Conservation (phyloP, 768 basidiomycete species). For the Holtermanniella nyarrowii region DNA sequence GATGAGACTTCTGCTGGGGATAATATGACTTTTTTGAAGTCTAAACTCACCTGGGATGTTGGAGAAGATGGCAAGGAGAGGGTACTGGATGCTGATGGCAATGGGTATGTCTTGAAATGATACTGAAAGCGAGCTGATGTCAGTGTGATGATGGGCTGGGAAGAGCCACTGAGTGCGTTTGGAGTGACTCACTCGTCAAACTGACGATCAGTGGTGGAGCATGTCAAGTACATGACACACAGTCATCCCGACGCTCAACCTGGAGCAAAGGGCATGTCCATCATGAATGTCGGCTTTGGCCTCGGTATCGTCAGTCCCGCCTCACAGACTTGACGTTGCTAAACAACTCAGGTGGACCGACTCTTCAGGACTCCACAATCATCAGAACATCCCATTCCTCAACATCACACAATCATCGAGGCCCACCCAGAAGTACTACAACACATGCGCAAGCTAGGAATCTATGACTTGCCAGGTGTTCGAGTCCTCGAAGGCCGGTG, state of each 20-base stretch:
- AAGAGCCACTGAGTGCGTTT: slow-evolving; percentile 60
- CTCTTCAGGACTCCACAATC: slow-evolving; percentile 58
- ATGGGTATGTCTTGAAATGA: slow-evolving; percentile 27
- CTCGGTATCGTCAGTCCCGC: slow-evolving; percentile 57
- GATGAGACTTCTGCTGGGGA: slow-evolving; percentile 39
- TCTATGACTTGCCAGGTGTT: slow-evolving; percentile 68
- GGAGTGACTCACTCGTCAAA: slow-evolving; percentile 4
- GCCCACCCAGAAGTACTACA: slow-evolving; percentile 84
- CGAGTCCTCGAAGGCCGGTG: slow-evolving; percentile 79
- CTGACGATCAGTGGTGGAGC: slow-evolving; percentile 56
- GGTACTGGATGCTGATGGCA: slow-evolving; percentile 62
- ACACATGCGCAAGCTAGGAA: slow-evolving; percentile 63
- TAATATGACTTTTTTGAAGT: slow-evolving; percentile 55
- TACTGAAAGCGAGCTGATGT: not conserved
- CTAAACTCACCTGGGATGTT: slow-evolving; percentile 55
- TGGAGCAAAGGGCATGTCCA: slow-evolving; percentile 45
- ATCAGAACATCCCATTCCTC: slow-evolving; percentile 45
- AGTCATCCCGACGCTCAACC: slow-evolving; percentile 43
- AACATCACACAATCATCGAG: slow-evolving; percentile 80
- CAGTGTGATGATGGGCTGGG: slow-evolving; percentile 99
- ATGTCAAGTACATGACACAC: slow-evolving; percentile 56
- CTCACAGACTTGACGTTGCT: not conserved
- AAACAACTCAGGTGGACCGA: slow-evolving; percentile 58
- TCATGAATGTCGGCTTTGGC: slow-evolving; percentile 90
- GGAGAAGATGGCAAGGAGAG: slow-evolving; percentile 73